Base-by-base conservation (phyloP, 345 rosid species). In the Salix udensis region DNA sequence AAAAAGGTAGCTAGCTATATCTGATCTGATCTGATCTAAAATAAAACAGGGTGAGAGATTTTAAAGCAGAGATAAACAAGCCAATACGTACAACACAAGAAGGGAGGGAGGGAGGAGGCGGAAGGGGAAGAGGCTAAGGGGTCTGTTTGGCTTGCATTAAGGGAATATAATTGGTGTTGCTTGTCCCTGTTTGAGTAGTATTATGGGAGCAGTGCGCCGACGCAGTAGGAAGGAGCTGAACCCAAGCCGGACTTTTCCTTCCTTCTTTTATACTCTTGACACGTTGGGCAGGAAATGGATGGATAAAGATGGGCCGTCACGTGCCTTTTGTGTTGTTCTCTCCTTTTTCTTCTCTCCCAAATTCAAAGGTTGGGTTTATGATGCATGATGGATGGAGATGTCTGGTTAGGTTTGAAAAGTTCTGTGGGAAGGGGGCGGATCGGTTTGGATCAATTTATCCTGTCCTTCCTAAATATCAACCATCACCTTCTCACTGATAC, bases 281-380 rank as follows among this genome's bases (percentile, higher is more conserved):
- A 60, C 74, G 67, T 74, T 80, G 77, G 71, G 24, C 40, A 18
- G 2, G 37, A 3, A 42, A 0, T 11, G n/a, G 15, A 24, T 44
- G 39, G 50, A 37, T 42, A 26, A 46, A 8, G 71, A 66, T 31
- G 73, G 68, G 24, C 11, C 65, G 68, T 79, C 84, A 79, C 83
- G 81, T 76, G 75, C 42, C 72, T 74, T 73, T 21, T 50, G 84
- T 77, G 79, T 53, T 46, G 31, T 31, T 31, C 19, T 64, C 30
- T n/a, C 16, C 23, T 50, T 48, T 53, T 52, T 67, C 18, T 9
- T 1, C 15, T 26, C 28, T 8, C 30, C 39, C 31, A 11, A 40
- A 42, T 42, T 42, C 12, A 42, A 42, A 42, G 46, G 4, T 2
- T 42, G 46, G 46, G 14, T 60, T 58, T 10, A 6, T 68, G 18